Evolutionary conservation across 495 filamentous ascomycete species (phyloP).

Genomic region (Lophiotrema nucula): DNA sequence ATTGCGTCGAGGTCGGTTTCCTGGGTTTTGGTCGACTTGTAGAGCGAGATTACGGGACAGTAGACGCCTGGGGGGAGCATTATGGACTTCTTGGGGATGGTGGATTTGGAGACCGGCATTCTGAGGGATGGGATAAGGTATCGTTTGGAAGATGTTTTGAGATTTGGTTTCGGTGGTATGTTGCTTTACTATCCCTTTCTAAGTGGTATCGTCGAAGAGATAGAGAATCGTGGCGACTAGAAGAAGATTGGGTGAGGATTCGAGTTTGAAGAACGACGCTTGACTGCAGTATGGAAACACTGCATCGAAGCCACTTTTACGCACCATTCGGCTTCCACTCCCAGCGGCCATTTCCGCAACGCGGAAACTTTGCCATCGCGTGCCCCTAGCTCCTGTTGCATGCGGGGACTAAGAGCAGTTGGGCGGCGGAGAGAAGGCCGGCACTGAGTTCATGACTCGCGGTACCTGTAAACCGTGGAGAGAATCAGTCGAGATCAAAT

Average conservation of each 20-base stretch:
- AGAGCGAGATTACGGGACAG: slow-evolving; percentile 16
- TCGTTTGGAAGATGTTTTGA: not conserved
- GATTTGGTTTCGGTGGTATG: too few relatives aligned
- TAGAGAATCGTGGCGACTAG: too few relatives aligned
- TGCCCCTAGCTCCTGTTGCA: not conserved
- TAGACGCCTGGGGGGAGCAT: slow-evolving; percentile 23
- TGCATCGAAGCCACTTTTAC: not conserved
- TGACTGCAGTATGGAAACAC: too few relatives aligned
- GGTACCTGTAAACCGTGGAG: not conserved
- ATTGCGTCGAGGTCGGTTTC: slow-evolving; percentile 22
- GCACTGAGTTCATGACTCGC: not conserved
- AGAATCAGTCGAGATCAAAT: not conserved
- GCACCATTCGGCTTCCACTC: not conserved
- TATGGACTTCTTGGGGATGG: slow-evolving; percentile 2
- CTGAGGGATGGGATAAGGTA: not conserved
- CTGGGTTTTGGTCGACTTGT: slow-evolving; percentile 10
- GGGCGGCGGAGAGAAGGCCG: slow-evolving; percentile 8
- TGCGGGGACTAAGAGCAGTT: not conserved
- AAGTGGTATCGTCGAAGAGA: too few relatives aligned
- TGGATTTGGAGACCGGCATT: slow-evolving; percentile 48
- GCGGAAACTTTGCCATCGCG: not conserved
- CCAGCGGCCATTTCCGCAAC: not conserved
- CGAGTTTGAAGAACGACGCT: too few relatives aligned
- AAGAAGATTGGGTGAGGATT: too few relatives aligned
- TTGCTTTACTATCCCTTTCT: too few relatives aligned